Percentiles rank a stretch among this genome's conserved stretches.
These are phyloP conservation scores for Pseudogymnoascus sp. DNA, from an alignment of 2,329 filamentous ascomycete species.

Conservation along the genomic window DNA sequence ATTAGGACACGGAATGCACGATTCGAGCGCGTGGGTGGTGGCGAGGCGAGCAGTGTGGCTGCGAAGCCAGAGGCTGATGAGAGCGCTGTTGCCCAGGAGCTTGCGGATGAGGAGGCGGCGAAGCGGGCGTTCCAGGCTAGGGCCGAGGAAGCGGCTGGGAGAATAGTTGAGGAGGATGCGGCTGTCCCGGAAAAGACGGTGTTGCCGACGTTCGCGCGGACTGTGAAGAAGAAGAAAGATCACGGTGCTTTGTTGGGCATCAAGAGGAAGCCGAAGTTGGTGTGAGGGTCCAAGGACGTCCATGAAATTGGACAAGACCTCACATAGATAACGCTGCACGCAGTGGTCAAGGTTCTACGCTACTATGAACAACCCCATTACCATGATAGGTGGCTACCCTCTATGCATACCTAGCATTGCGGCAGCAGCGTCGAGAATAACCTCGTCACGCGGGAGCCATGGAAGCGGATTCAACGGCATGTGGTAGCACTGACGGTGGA, in stretches of 20 bases:
- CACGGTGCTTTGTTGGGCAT: conserved; percentile 68
- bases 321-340: background rate
- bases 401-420: background rate
- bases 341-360: background rate
- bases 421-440: background rate
- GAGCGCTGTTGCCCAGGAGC: conserved; percentile 59
- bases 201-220: conserved; percentile 52
- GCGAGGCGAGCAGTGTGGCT: conserved; percentile 47
- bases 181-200: conserved; percentile 16
- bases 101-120: conserved; percentile 77
- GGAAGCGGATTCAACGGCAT: background rate
- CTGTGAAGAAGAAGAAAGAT: conserved; percentile 82
- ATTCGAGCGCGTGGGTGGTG: conserved; percentile 64
- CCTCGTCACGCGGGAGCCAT: background rate
- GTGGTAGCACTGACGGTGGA: too few species aligned
- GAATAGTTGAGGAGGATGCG: conserved; percentile 27
- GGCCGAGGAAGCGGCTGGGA: conserved; percentile 25
- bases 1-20: conserved; percentile 87
- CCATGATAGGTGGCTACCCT: background rate
- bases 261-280: conserved; percentile 67
- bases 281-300: conserved; percentile 31
- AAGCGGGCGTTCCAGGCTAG: conserved; percentile 58
- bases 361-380: background rate
- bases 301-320: background rate
- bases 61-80: conserved; percentile 42